Percentiles rank a stretch among this genome's conserved stretches.
phyloP scores from a whole-genome alignment of 495 filamentous ascomycete species.

The Tuber indicum region DNA sequence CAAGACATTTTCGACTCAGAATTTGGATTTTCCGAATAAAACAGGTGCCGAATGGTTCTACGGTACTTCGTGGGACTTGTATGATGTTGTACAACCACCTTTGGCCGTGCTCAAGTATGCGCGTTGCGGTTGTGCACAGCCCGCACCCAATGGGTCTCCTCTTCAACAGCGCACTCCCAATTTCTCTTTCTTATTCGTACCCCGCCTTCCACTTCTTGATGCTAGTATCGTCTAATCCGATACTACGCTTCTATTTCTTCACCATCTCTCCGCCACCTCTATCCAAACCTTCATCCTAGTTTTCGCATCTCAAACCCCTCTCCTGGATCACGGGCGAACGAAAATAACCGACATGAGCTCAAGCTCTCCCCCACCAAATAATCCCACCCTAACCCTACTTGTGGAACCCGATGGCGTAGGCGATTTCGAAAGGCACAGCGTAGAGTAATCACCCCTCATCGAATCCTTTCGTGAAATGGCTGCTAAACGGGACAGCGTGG shows the following conservation, averaged over 20 bases:
- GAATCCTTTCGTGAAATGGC: neutral
- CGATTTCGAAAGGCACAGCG: neutral
- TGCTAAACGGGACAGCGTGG: neutral
- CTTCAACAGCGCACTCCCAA: neutral
- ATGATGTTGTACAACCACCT: no score
- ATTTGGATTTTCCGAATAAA: no score
- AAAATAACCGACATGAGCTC: slow-evolving; percentile 2
- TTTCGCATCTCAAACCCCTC: neutral
- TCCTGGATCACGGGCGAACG: neutral
- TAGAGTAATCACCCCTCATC: neutral
- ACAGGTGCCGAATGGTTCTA: no score
- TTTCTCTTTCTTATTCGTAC: neutral
- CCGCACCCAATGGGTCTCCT: neutral
- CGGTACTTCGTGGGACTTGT: no score
- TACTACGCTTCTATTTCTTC: neutral
- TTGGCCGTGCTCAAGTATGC: neutral
- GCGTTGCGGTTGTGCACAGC: neutral
- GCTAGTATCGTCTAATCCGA: neutral
- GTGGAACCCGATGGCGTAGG: neutral
- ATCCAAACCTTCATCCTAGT: neutral
- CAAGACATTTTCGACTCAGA: no score
- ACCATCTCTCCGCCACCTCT: neutral
- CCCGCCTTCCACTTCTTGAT: neutral
- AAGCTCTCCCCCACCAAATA: neutral
- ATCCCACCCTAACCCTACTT: neutral